Percentiles rank a stretch among this genome's conserved stretches.
Conservation (phyloP, 495 filamentous ascomycete species). For the Rusavskia elegans region DNA sequence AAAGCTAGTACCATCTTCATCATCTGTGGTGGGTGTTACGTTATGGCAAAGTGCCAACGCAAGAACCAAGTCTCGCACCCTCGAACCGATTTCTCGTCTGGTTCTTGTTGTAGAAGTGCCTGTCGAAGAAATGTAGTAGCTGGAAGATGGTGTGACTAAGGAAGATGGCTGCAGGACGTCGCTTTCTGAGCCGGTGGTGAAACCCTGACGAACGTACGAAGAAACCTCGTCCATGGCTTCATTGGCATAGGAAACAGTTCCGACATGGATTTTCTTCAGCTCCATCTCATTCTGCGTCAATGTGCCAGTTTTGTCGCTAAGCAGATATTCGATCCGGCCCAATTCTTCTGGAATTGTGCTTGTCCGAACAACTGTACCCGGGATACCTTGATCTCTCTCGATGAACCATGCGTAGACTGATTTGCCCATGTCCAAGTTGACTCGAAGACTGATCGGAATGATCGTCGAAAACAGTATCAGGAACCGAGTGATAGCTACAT, state of each 20-base stretch:
- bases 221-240: constrained; percentile 97
- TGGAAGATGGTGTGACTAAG: constrained; percentile 61
- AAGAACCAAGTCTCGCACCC: constrained; percentile 79
- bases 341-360: constrained; percentile 96
- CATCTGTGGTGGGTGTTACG: constrained; percentile 81
- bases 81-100: constrained; percentile 78
- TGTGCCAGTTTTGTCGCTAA: constrained; percentile 96
- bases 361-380: constrained; percentile 82
- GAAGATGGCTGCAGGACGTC: constrained; percentile 18
- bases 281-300: constrained; percentile 98
- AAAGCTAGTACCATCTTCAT: constrained; percentile 58
- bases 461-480: constrained; percentile 98
- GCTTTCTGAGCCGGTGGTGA: constrained; percentile 33
- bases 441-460: constrained; percentile 88
- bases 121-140: constrained; percentile 35
- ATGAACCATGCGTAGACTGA: constrained; percentile 93
- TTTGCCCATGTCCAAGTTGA: constrained; percentile 96
- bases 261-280: constrained; percentile 95
- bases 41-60: constrained; percentile 94
- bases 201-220: constrained; percentile 70
- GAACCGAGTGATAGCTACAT: constrained; percentile 88
- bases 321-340: constrained; percentile 85
- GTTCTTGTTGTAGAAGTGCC: constrained; percentile 57
- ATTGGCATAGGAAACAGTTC: constrained; percentile 92
- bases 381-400: constrained; percentile 75